Evolutionary conservation across 2,329 filamentous ascomycete genomes (phyloP), one percentile per base, ranked within the genome.

Genomic region (Sporothrix phasma): DNA sequence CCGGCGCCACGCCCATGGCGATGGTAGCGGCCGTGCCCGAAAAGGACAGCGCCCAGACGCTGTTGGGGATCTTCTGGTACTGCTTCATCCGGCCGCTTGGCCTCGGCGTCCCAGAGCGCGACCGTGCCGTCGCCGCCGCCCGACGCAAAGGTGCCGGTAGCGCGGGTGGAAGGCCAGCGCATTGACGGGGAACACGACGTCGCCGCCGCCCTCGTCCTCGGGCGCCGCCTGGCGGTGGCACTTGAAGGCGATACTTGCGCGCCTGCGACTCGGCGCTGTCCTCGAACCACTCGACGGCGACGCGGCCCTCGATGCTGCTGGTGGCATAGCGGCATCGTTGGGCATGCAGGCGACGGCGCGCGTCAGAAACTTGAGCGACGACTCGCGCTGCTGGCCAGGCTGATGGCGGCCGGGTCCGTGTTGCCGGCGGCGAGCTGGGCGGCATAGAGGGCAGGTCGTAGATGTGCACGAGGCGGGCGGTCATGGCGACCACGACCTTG

Each of bases 251-350:
- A 74, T 97, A 99, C 75, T 97, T 97, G 69, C 92, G 85, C 45
- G 89, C 88, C 77, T 97, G 92, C 3, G 89, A 92, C 74, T 93
- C 89, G 47, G 86, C 80, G 5, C 86, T 90, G 17, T 94, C 90
- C 73, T 97, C 94, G 74, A 99, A 97, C 90, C 92, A 97, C 75
- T 99, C 94, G 0, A 99, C 94, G 0, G 92, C 93, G 1, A 99
- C 92, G 70, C 94, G 87, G 4, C 94, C 94, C 74, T 99, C 94
- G 71, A 99, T 99, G 71, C 88, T 92, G 65, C 86, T 90, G 1
- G 89, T 93, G 10, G 93, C 92, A 74, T 97, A 99, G 5, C 94
- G 11, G 88, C 89, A 69, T 97, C 94, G 71, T 94, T 92, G 15
- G 94, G 93, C 94, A 99, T 97, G 75, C 93, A 96, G 17, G 92